Evolutionary conservation across 2,329 filamentous ascomycete genomes (phyloP).

Genomic region (Phoma sp.): DNA sequence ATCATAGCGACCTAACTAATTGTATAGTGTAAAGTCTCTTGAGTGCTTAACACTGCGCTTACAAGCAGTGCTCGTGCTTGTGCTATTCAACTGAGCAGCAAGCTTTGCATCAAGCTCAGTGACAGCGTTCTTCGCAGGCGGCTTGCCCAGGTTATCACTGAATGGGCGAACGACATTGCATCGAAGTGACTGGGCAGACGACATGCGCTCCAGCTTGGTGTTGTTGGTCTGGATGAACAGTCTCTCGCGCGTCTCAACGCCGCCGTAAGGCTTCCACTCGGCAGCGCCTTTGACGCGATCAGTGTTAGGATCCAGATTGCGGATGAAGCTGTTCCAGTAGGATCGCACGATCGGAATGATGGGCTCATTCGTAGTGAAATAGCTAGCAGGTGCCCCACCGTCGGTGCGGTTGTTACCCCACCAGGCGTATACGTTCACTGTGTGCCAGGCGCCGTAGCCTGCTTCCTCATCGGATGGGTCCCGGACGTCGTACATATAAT

Average conservation of each 20-base stretch:
- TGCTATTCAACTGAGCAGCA: conserved; percentile 7
- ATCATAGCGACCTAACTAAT: no score
- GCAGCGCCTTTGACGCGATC: conserved; percentile 57
- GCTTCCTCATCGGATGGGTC: conserved; percentile 61
- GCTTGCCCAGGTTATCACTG: conserved; percentile 19
- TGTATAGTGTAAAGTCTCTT: background rate
- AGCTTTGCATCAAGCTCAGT: conserved; percentile 13
- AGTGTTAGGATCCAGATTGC: conserved; percentile 70
- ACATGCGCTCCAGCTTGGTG: conserved; percentile 51
- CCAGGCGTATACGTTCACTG: conserved; percentile 70
- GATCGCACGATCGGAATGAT: conserved; percentile 69
- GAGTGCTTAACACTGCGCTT: background rate
- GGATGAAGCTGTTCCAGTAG: conserved; percentile 79
- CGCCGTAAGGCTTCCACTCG: conserved; percentile 62
- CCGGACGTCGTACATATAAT: conserved; percentile 74
- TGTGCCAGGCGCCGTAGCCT: conserved; percentile 72
- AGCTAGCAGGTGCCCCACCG: conserved; percentile 61
- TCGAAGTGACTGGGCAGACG: conserved; percentile 12
- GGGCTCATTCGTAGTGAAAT: conserved; percentile 62
- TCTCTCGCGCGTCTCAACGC: conserved; percentile 34
- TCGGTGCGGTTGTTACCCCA: conserved; percentile 68
- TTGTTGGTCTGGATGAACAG: conserved; percentile 50
- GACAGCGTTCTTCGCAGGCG: conserved; percentile 9
- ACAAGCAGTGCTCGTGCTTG: conserved; percentile 9
- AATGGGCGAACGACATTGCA: conserved; percentile 21